phyloP scores from a whole-genome alignment of 208 protist genomes.

The Lotmaria passim region DNA sequence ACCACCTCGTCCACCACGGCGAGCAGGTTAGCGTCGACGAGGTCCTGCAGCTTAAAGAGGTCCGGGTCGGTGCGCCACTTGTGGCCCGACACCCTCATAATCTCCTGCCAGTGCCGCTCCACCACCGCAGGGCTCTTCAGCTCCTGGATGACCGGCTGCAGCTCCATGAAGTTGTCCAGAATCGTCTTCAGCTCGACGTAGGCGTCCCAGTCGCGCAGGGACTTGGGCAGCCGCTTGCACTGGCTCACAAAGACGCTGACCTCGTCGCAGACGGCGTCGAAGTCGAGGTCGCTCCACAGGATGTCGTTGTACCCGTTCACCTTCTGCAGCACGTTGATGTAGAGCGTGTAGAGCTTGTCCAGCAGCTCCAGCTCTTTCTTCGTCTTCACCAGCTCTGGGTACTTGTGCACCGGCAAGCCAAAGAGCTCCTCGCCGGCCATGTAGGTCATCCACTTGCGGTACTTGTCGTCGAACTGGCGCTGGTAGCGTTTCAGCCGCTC shows the following conservation, averaged over 20 bases:
- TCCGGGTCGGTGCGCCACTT: constrained; percentile 93
- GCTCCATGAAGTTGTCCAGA: constrained; percentile 95
- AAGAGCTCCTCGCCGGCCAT: constrained; percentile 97
- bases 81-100: constrained; percentile 89
- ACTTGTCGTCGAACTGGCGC: constrained; percentile 95
- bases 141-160: constrained; percentile 94
- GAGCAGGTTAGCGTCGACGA: constrained; percentile 93
- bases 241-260: constrained; percentile 92
- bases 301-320: constrained; percentile 95
- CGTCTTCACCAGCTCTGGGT: constrained; percentile 93
- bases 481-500: constrained; percentile 96
- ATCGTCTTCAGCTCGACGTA: constrained; percentile 95
- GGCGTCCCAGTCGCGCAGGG: constrained; percentile 94
- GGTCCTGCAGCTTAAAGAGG: constrained; percentile 94
- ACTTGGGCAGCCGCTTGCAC: constrained; percentile 93
- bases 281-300: constrained; percentile 95
- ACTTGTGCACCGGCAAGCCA: constrained; percentile 94
- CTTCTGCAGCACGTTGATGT: constrained; percentile 95
- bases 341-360: constrained; percentile 95
- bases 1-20: constrained; percentile 94
- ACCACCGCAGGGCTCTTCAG: constrained; percentile 94
- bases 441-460: constrained; percentile 94
- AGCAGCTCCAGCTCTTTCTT: constrained; percentile 95
- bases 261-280: constrained; percentile 94
- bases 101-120: constrained; percentile 95